A percentile compares a stretch with the other conserved stretches of the same genome.
These are phyloP conservation scores for Butyriboletus loyo DNA, from an alignment of 768 basidiomycete genomes.

Conservation along the genomic window DNA sequence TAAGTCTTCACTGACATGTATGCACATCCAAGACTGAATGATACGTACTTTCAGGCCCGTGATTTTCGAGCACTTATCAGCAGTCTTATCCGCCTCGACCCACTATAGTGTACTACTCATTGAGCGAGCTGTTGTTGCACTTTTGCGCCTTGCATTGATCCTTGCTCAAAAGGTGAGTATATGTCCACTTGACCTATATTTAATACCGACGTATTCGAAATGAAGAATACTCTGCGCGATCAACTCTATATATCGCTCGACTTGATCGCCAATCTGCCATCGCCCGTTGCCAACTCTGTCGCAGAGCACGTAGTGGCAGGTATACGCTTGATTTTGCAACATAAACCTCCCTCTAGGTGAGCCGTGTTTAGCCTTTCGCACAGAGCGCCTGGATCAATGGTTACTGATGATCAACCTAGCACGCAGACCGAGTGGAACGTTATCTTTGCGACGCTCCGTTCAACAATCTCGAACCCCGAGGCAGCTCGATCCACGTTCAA, in stretches of 20 bases:
- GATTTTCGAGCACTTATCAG: slow-evolving; percentile 89
- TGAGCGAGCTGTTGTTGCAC: slow-evolving; percentile 88
- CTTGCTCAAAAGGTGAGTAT: slow-evolving; percentile 70
- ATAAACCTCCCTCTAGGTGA: slow-evolving; percentile 65
- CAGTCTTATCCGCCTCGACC: slow-evolving; percentile 68
- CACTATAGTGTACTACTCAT: slow-evolving; percentile 90
- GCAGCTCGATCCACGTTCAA: slow-evolving; percentile 84
- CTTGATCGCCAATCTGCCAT: slow-evolving; percentile 76
- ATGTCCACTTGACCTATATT: background rate
- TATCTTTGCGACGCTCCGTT: slow-evolving; percentile 81
- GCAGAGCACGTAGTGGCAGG: slow-evolving; percentile 92
- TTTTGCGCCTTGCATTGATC: slow-evolving; percentile 80
- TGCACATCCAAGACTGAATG: background rate
- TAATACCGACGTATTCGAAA: slow-evolving; percentile 1
- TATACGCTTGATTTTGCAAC: slow-evolving; percentile 72
- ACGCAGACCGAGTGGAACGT: slow-evolving; percentile 97
- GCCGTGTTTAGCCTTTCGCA: background rate
- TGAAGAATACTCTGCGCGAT: slow-evolving; percentile 77
- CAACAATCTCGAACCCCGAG: slow-evolving; percentile 81
- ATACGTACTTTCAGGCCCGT: slow-evolving; percentile 63
- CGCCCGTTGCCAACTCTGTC: slow-evolving; percentile 72
- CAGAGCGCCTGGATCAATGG: background rate
- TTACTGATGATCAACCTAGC: slow-evolving; percentile 34
- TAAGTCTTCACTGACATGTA: slow-evolving; percentile 32
- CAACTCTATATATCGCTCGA: slow-evolving; percentile 95